Conservation (phyloP, 164 flowering plant species). For the Annona cherimola region DNA sequence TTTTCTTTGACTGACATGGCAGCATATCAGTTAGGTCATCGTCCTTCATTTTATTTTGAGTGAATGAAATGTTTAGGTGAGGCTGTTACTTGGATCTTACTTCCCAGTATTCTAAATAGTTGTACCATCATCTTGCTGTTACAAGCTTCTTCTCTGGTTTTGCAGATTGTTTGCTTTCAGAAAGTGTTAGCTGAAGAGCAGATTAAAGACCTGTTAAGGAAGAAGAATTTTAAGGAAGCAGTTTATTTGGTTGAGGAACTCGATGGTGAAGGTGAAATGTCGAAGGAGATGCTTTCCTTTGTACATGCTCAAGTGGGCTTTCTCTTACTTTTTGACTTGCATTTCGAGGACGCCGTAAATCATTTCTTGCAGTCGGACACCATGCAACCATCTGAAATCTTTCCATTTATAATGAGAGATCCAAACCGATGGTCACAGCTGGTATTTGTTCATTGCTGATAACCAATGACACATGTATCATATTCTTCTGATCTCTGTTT, state of each 20-base stretch:
- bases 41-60: neutral
- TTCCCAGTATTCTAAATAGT: neutral
- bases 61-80: neutral
- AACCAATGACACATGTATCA: neutral
- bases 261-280: slow-evolving; percentile 74
- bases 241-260: slow-evolving; percentile 82
- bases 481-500: neutral
- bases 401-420: slow-evolving; percentile 95
- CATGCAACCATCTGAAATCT: slow-evolving; percentile 95
- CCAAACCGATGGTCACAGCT: slow-evolving; percentile 94
- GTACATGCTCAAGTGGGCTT: slow-evolving; percentile 99
- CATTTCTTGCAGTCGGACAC: slow-evolving; percentile 85
- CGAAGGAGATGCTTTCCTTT: slow-evolving; percentile 82
- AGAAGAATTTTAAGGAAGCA: slow-evolving; percentile 81
- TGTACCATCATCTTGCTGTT: neutral
- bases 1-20: neutral
- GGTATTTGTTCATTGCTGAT: slow-evolving; percentile 37
- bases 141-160: neutral
- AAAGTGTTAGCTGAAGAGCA: slow-evolving; percentile 80
- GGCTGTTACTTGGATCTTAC: too few species aligned
- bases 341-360: slow-evolving; percentile 91
- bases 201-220: slow-evolving; percentile 79
- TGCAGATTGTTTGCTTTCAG: slow-evolving; percentile 65
- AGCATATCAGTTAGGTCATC: neutral
- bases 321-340: slow-evolving; percentile 88